A percentile compares a stretch with the other conserved stretches of the same genome.
Evolutionary conservation across 2,329 filamentous ascomycete genomes (phyloP).

Genomic region (Aureobasidium uvarum): DNA sequence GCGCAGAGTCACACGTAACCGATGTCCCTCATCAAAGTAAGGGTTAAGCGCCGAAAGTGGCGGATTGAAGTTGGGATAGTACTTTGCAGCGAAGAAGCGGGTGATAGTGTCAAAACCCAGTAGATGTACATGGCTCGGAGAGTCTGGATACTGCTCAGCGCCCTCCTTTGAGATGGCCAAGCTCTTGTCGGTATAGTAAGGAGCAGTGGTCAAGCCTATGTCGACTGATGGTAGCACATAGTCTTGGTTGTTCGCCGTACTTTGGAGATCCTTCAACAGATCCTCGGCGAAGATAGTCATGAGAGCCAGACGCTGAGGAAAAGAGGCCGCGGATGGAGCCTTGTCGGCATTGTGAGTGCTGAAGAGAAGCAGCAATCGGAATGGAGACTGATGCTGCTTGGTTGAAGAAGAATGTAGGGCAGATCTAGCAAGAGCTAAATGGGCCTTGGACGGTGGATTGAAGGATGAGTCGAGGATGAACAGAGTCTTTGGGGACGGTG

Average conservation of each 20-base stretch:
- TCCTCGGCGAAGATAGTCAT: constrained; percentile 68
- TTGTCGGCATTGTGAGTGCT: constrained; percentile 66
- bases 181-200: constrained; percentile 74
- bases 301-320: constrained; percentile 66
- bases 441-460: constrained; percentile 63
- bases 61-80: constrained; percentile 55
- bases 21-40: constrained; percentile 60
- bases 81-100: constrained; percentile 70
- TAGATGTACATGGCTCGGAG: constrained; percentile 61
- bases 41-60: constrained; percentile 57
- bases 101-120: constrained; percentile 75
- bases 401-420: constrained; percentile 48
- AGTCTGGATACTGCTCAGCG: constrained; percentile 37
- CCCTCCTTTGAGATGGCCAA: constrained; percentile 52
- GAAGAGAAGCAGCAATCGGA: constrained; percentile 57
- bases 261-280: constrained; percentile 36
- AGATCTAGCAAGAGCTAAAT: constrained; percentile 55
- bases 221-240: constrained; percentile 52
- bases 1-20: constrained; percentile 63
- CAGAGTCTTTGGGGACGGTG: constrained; percentile 46
- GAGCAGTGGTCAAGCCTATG: constrained; percentile 66
- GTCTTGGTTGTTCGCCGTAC: background rate
- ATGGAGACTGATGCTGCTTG: constrained; percentile 39
- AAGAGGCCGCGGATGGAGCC: constrained; percentile 63
- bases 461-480: constrained; percentile 66